Conservation (phyloP, 805 yeast species). For the Tetrapisispora taiwanensis region DNA sequence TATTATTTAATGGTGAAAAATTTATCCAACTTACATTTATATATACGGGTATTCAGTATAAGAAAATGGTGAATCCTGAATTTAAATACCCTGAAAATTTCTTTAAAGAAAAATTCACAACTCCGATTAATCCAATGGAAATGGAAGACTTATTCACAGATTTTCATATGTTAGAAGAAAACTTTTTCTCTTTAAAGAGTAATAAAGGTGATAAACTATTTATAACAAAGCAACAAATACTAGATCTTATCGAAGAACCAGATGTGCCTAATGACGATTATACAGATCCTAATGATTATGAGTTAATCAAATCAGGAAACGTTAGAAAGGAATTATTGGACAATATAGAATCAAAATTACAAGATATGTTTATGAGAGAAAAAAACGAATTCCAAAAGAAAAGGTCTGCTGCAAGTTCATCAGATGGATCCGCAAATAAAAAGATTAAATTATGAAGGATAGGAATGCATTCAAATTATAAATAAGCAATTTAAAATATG, state of each 20-base stretch:
- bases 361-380: conserved; percentile 17
- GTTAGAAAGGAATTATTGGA: conserved; percentile 24
- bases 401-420: conserved; percentile 1
- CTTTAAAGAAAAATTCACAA: conserved; percentile 23
- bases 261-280: conserved; percentile 2
- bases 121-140: conserved; percentile 12
- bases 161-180: conserved; percentile 25
- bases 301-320: conserved; percentile 19
- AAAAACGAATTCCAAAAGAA: conserved; percentile 18
- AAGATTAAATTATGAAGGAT: conserved; percentile 12
- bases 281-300: conserved; percentile 12
- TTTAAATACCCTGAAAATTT: conserved; percentile 26
- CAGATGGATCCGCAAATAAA: conserved; percentile 6
- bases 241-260: conserved; percentile 17
- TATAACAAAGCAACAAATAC: conserved; percentile 17
- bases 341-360: conserved; percentile 19
- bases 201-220: conserved; percentile 26
- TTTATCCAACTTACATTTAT: conserved; percentile 23
- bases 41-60: conserved; percentile 26
- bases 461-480: not conserved
- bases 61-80: conserved; percentile 15
- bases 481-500: too few species aligned
- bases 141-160: conserved; percentile 22
- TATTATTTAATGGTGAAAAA: conserved; percentile 27
- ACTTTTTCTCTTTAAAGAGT: conserved; percentile 27